Evolutionary conservation across 441 rosid species (phyloP).

Genomic region (Pelargonium cotyledonis): DNA sequence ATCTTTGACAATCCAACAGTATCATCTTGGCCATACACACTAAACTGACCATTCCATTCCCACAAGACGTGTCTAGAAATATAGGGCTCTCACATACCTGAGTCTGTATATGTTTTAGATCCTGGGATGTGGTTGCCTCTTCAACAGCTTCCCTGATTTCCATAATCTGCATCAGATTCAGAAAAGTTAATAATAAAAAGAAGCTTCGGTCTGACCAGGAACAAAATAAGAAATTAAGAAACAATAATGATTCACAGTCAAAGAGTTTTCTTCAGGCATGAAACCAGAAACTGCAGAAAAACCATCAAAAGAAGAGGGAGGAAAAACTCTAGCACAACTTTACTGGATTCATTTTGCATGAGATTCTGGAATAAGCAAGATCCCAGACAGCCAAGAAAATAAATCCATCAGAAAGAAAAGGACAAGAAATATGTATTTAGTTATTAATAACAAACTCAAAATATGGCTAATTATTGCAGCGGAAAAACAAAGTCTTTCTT

Average conservation of each 20-base stretch:
- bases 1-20: not conserved
- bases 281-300: not conserved
- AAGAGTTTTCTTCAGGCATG: not conserved
- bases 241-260: not conserved
- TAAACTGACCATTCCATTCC: not conserved
- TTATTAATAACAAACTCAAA: not conserved
- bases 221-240: slow-evolving; percentile 9
- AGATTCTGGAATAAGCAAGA: not conserved
- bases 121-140: slow-evolving; percentile 59
- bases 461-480: not conserved
- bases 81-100: slow-evolving; percentile 41
- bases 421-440: not conserved
- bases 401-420: not conserved
- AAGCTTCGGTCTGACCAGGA: not conserved
- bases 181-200: not conserved
- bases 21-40: not conserved
- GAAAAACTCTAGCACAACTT: not conserved
- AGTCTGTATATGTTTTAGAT: slow-evolving; percentile 50
- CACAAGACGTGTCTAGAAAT: slow-evolving; percentile 10
- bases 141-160: slow-evolving; percentile 88
- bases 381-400: not conserved
- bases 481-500: not conserved
- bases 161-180: slow-evolving; percentile 56
- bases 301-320: not conserved
- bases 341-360: not conserved